Evolutionary conservation across 2,329 filamentous ascomycete species (phyloP), one percentile per base, ranked within the genome.

Genomic region (Sporothrix phasma): DNA sequence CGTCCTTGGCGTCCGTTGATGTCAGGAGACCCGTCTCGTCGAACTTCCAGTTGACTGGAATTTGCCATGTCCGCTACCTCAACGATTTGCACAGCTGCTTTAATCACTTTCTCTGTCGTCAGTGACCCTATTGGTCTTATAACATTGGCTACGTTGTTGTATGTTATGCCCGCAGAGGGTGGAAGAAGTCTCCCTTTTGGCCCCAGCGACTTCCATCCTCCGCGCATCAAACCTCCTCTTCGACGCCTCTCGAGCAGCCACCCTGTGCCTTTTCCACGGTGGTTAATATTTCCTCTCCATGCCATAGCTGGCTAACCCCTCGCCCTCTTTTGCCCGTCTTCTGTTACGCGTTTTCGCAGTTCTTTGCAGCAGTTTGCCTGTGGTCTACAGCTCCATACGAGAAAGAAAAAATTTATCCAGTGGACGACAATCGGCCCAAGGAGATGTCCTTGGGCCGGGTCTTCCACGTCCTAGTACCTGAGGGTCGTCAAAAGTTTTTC

Each of bases 381-480:
- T 15, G 19, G 39, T 29, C 47, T 26, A 17, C 29, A 15, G 22
- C 56, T 22, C 41, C 11, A 19, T 43, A 31, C 19, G 37, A 17
- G 53, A 62, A 43, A 63, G n/a, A n/a, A n/a, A n/a, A n/a, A n/a
- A n/a, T n/a, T 63, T 45, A 60, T 65, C 64, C n/a, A n/a, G n/a
- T n/a, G n/a, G n/a, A 63, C 46, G 64, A 62, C 53, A 19, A 41
- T 65, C n/a, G 45, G 19, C 51, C 60, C 64, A 65, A 65, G 64
- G 64, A 60, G 60, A n/a, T n/a, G 64, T 63, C 45, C 5, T 62
- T 51, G 34, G 56, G 34, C 19, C 22, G n/a, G 53, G 45, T 22
- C 54, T 62, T 45, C 19, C 53, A 60, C 13, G 11, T 29, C 45
- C n/a, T 24, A 56, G n/a, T 53, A 43, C 47, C 22, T 54, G 10